Evolutionary conservation across 2,329 filamentous ascomycete genomes (phyloP).

Genomic region (Talaromyces sp.): DNA sequence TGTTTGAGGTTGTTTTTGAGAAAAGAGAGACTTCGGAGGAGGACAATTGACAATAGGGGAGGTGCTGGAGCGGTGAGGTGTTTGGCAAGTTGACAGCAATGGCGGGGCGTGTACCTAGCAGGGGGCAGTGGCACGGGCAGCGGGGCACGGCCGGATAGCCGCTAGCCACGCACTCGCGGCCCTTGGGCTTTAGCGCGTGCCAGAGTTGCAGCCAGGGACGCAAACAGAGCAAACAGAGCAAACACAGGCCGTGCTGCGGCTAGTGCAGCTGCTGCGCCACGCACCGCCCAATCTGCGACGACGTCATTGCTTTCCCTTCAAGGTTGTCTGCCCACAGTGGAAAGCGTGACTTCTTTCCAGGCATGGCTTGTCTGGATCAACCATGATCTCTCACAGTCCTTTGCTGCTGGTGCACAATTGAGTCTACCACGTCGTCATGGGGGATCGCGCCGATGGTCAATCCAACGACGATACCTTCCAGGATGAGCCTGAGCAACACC

Average conservation of each 20-base stretch:
- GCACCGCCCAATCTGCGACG: constrained; percentile 11
- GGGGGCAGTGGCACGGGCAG: neutral
- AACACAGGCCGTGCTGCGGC: constrained; percentile 13
- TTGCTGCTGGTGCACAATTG: neutral
- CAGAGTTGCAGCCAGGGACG: neutral
- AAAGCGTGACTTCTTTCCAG: neutral
- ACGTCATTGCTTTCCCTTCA: constrained; percentile 35
- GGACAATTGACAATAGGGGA: neutral
- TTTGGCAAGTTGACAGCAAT: neutral
- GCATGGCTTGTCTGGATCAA: neutral
- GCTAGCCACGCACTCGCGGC: neutral
- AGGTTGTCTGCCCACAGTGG: neutral
- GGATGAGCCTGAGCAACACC: constrained; percentile 16
- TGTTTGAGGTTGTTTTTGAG: neutral
- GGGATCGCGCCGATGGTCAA: constrained; percentile 4
- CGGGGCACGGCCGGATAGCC: neutral
- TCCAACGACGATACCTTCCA: constrained; percentile 7
- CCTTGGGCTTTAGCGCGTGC: neutral
- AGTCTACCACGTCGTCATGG: constrained; percentile 7
- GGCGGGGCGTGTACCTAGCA: neutral
- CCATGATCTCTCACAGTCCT: neutral
- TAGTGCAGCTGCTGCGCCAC: neutral
- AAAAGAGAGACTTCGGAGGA: neutral
- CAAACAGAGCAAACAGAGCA: constrained; percentile 23
- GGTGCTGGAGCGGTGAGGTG: neutral